Evolutionary conservation across 805 yeast genomes (phyloP), one percentile per base, ranked within the genome.

Genomic region (Zygosaccharomyces gambellarensis): DNA sequence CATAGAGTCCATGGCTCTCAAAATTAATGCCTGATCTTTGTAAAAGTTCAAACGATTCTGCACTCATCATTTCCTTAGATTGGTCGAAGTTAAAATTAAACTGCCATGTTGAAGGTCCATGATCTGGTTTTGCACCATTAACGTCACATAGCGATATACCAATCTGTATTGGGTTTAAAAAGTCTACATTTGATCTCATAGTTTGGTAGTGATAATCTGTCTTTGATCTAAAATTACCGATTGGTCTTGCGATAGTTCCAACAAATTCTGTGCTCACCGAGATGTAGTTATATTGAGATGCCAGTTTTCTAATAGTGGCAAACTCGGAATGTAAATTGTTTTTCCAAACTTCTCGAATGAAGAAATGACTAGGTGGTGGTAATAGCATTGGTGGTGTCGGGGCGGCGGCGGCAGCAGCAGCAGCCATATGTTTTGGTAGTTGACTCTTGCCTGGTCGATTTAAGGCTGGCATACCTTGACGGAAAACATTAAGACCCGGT

Each of bases 161-260:
- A 47, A 94, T 77, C 69, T 94, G 99, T 48, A 94, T 83, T 50
- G 94, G 80, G 59, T 85, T 83, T 57, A 90, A 70, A 48, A 94
- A 74, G 67, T 94, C 99, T 3, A 94, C 87, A 65, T 94, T 94
- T 8, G 95, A 77, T 62, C 99, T 78, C 70, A 94, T 77, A 0
- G 98, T 92, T 68, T 94, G 99, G 64, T 92, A 94, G 67, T 94
- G 98, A 68, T 90, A 94, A 67, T 94, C 98, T 22, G 85, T 77
- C 12, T 94, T 87, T 2, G 94, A 82, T 59, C 88, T 81, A 70
- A 94, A 94, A 17, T 87, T 81, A 17, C 99, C 99, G 52, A 94
- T 87, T 12, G 99, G 99, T 59, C 99, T 79, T 2, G 96, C 96
- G 25, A 92, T 85, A 21, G 95, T 87, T 0, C 99, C 99, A 0